Evolutionary conservation across 108 stramenopile genomes (phyloP).

Genomic region (Conticribra weissflogii): DNA sequence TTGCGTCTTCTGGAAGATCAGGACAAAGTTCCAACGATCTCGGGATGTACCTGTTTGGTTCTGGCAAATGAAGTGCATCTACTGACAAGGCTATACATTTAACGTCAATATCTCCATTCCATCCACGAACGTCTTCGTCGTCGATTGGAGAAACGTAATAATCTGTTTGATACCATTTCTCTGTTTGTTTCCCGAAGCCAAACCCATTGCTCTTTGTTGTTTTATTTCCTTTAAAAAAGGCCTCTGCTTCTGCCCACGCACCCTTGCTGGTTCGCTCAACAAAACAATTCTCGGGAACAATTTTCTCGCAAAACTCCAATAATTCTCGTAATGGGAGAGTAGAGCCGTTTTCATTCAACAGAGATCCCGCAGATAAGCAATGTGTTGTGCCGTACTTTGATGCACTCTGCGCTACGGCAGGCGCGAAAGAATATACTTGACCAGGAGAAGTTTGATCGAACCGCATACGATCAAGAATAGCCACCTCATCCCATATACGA

Average conservation of each 20-base stretch:
- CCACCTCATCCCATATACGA: slow-evolving; percentile 57
- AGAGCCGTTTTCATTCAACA: slow-evolving; percentile 66
- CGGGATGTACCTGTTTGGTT: slow-evolving; percentile 79
- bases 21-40: slow-evolving; percentile 67
- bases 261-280: slow-evolving; percentile 80
- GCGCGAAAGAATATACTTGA: slow-evolving; percentile 70
- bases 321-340: slow-evolving; percentile 63
- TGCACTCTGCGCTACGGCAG: slow-evolving; percentile 58
- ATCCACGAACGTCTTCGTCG: slow-evolving; percentile 24
- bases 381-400: slow-evolving; percentile 70
- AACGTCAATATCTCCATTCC: slow-evolving; percentile 36
- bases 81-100: background rate
- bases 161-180: slow-evolving; percentile 84
- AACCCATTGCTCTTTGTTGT: slow-evolving; percentile 4
- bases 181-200: slow-evolving; percentile 53
- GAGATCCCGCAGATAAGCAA: slow-evolving; percentile 67
- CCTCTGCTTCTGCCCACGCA: slow-evolving; percentile 68
- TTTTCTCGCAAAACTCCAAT: slow-evolving; percentile 40
- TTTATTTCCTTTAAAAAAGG: slow-evolving; percentile 18
- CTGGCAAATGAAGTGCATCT: slow-evolving; percentile 56
- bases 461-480: slow-evolving; percentile 54
- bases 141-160: slow-evolving; percentile 66
- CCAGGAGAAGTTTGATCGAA: slow-evolving; percentile 82
- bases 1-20: slow-evolving; percentile 78
- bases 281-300: slow-evolving; percentile 71